Base-by-base conservation (phyloP, 345 rosid genomes). In the Trapa bicornis region DNA sequence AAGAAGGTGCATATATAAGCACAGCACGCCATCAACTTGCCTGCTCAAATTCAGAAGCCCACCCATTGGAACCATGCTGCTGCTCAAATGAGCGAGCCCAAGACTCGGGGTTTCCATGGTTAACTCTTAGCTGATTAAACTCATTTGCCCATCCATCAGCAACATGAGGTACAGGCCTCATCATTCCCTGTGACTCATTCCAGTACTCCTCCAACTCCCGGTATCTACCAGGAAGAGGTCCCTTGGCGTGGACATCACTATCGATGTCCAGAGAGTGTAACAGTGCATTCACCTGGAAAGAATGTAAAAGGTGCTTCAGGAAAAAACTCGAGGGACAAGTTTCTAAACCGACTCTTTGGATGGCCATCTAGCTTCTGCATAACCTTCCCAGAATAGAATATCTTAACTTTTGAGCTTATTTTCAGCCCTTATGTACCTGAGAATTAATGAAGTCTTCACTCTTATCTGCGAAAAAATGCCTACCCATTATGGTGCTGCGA, bases 31-130 rank as follows among this genome's bases (percentile, higher is more conserved):
- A 72, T 37, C 73, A 87, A 39, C 75, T 43, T 77, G 87, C 99
- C 91, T 87, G 96, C 76, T 86, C 96, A 78, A 95, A 95, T 81
- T 95, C 96, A 41, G 97, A 86, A 65, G 85, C 99, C 97, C 99
- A 95, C 54, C 96, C 87, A 85, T 83, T 84, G 66, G 85, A 81
- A 74, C 99, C 96, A 75, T 89, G 95, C 47, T 89, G 95, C 69
- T 80, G 88, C 79, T 95, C 97, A 83, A 91, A 95, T 57, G 92
- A 81, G 61, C 76, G 85, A 65, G 84, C 97, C 99, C 99, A 95
- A 58, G 85, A 79, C 73, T 87, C 80, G 47, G 96, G 90, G 76
- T 83, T 81, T 68, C 85, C 79, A 61, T 67, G 85, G 42, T 79
- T 74, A 66, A 70, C 67, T 73, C 86, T 78, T 58, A 73, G 86